Evolutionary conservation across 78 protist genomes (phyloP).

Genomic region (Cavenderia fasciculata): DNA sequence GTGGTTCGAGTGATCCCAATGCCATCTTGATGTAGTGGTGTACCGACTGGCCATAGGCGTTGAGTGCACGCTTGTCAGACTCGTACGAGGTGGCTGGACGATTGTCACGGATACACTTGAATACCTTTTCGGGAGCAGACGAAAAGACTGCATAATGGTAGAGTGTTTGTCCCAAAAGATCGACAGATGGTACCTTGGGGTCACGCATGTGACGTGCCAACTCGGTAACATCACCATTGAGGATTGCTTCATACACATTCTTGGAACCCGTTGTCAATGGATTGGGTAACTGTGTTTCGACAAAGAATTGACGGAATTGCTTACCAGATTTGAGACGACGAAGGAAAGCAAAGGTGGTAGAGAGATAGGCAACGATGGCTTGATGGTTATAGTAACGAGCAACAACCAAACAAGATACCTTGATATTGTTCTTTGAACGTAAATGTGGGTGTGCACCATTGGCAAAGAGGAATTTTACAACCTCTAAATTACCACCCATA

Average conservation of each 20-base stretch:
- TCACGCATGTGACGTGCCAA: neutral
- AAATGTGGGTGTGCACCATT: conserved; percentile 11
- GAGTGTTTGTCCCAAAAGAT: neutral
- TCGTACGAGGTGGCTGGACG: neutral
- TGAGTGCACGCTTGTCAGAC: neutral
- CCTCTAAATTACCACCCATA: neutral
- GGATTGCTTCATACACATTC: neutral
- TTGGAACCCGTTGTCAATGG: neutral
- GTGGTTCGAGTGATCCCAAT: neutral
- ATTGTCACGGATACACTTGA: neutral
- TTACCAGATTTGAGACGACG: neutral
- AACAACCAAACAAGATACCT: neutral
- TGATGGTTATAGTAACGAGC: neutral
- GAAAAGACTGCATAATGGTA: conserved; percentile 2
- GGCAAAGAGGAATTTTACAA: neutral
- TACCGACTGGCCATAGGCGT: neutral
- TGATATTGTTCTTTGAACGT: neutral
- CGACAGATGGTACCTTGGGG: neutral
- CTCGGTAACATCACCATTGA: neutral
- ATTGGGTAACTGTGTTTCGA: neutral
- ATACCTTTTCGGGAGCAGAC: neutral
- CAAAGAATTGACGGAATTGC: neutral
- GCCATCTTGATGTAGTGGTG: neutral
- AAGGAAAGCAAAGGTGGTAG: neutral
- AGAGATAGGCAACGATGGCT: neutral